These are phyloP conservation scores for Teratosphaeria pseudoeucalypti DNA, from an alignment of 2,329 filamentous ascomycete genomes.

Conservation along the genomic window DNA sequence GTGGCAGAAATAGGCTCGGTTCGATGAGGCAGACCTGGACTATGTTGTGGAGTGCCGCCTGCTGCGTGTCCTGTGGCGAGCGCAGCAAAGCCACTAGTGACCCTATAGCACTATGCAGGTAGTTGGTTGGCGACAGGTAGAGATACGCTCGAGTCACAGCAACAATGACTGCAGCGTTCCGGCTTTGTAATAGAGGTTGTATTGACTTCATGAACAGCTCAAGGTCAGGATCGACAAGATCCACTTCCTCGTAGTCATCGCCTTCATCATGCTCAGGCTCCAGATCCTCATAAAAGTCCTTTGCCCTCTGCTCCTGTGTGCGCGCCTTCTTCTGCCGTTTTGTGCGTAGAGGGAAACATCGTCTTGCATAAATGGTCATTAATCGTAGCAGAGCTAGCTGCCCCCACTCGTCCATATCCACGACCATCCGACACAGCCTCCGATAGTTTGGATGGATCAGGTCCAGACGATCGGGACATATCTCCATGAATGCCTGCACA, in stretches of 20 bases:
- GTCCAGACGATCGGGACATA: slow-evolving; percentile 80
- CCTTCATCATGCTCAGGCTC: slow-evolving; percentile 37
- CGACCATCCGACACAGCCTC: slow-evolving; percentile 72
- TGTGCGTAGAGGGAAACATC: slow-evolving; percentile 69
- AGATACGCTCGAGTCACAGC: slow-evolving; percentile 78
- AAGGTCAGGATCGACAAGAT: slow-evolving; percentile 68
- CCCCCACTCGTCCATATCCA: slow-evolving; percentile 99
- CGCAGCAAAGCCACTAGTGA: slow-evolving; percentile 79
- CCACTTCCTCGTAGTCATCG: slow-evolving; percentile 45
- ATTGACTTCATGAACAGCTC: slow-evolving; percentile 70
- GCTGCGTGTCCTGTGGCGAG: slow-evolving; percentile 75
- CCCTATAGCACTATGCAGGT: slow-evolving; percentile 65
- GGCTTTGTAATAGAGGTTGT: slow-evolving; percentile 76
- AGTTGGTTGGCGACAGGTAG: slow-evolving; percentile 68
- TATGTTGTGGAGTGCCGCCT: slow-evolving; percentile 86
- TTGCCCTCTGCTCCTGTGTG: slow-evolving; percentile 30
- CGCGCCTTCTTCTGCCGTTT: slow-evolving; percentile 43
- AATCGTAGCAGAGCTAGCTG: slow-evolving; percentile 75
- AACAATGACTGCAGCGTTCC: slow-evolving; percentile 85
- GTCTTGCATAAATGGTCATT: slow-evolving; percentile 74
- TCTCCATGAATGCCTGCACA: slow-evolving; percentile 75
- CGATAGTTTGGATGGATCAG: slow-evolving; percentile 87
- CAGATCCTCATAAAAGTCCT: slow-evolving; percentile 69
- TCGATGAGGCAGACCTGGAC: slow-evolving; percentile 75
- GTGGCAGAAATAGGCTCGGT: slow-evolving; percentile 74